phyloP scores from a whole-genome alignment of 805 yeast species.

The Candida berthetii region DNA sequence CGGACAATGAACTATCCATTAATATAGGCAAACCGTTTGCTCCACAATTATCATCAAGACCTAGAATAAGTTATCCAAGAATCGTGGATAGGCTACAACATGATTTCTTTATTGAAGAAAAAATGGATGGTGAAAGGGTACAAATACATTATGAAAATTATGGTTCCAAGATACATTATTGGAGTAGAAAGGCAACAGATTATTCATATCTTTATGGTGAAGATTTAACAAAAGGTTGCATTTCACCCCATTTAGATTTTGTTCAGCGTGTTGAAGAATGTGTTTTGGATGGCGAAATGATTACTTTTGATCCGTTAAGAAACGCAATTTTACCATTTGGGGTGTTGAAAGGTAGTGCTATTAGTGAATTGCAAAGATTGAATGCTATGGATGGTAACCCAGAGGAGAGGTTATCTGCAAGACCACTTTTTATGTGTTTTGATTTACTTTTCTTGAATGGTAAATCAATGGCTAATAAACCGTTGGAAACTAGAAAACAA shows the following conservation, averaged over 20 bases:
- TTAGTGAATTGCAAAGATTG: conserved; percentile 40
- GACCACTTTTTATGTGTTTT: conserved; percentile 60
- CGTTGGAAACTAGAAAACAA: conserved; percentile 50
- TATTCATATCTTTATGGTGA: conserved; percentile 67
- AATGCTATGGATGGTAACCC: conserved; percentile 24
- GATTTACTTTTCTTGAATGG: conserved; percentile 75
- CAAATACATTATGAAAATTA: conserved; percentile 57
- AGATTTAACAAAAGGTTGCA: conserved; percentile 39
- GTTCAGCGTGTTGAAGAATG: conserved; percentile 29
- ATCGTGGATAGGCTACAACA: conserved; percentile 39
- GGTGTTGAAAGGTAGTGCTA: conserved; percentile 64
- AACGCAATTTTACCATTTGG: conserved; percentile 71
- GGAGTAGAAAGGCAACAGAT: conserved; percentile 67
- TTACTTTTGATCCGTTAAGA: conserved; percentile 67
- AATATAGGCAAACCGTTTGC: conserved; percentile 41
- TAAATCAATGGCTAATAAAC: conserved; percentile 43
- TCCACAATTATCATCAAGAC: conserved; percentile 69
- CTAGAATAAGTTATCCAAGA: conserved; percentile 40
- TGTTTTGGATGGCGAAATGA: conserved; percentile 87
- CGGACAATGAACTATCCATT: conserved; percentile 28
- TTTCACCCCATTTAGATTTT: conserved; percentile 43
- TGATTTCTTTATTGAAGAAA: conserved; percentile 76
- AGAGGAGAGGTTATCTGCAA: conserved; percentile 27
- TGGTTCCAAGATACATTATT: conserved; percentile 27
- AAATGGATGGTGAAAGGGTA: conserved; percentile 89